Conservation (phyloP, 2,329 filamentous ascomycete genomes). For the Nannizziopsis arthrosporioides region DNA sequence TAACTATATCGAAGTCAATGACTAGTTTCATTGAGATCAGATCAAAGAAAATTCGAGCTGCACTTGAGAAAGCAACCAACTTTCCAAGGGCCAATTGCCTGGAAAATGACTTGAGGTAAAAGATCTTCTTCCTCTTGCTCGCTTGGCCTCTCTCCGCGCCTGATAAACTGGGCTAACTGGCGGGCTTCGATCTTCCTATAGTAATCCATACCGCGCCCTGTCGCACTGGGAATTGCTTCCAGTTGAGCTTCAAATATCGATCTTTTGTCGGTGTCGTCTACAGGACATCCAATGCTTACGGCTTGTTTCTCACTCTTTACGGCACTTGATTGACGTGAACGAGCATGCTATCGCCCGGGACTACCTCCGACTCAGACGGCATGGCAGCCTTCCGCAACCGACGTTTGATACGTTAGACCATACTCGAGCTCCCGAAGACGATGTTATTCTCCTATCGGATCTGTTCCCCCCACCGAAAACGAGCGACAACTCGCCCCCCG, state of each 20-base stretch:
- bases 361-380: constrained; percentile 32
- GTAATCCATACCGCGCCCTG: constrained; percentile 13
- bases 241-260: constrained; percentile 32
- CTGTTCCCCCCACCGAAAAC: constrained; percentile 31
- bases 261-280: constrained; percentile 32
- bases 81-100: constrained; percentile 6
- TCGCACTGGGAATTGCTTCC: constrained; percentile 32
- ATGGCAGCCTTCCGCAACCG: constrained; percentile 33
- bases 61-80: constrained; percentile 15
- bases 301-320: constrained; percentile 31
- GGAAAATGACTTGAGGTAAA: constrained; percentile 1
- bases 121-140: not conserved
- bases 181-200: not conserved
- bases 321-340: constrained; percentile 26
- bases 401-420: constrained; percentile 27
- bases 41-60: constrained; percentile 13
- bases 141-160: no score
- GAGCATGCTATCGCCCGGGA: constrained; percentile 32
- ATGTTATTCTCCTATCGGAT: constrained; percentile 35
- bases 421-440: constrained; percentile 33
- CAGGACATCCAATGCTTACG: constrained; percentile 28
- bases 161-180: not conserved
- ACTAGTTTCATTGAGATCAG: constrained; percentile 12
- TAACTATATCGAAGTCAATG: constrained; percentile 5
- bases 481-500: constrained; percentile 22